Base-by-base conservation (phyloP, 805 yeast species). In the Saccharomyces eubayanus region DNA sequence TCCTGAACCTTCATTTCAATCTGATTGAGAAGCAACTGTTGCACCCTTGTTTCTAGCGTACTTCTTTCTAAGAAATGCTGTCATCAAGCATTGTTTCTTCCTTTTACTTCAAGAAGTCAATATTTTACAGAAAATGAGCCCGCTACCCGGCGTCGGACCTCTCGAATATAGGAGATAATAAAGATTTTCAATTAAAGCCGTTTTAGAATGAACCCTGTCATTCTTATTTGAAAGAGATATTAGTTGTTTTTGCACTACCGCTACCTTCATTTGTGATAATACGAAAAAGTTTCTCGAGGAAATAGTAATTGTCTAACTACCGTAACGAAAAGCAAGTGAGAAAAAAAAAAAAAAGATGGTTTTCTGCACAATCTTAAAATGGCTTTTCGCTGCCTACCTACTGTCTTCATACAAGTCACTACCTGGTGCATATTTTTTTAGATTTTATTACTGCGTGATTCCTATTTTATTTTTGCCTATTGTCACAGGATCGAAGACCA, bases 371-470 rank as follows among this genome's bases (percentile, higher is more conserved):
- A 29, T 55, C 3, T 46, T 59, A 21, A 65, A 65, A 48, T 57
- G 46, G 46, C 12, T 55, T 3, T 47, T 60, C 31, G 52, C 41
- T 5, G 21, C 55, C 3, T 65, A 63, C 55, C 49, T 66, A 24
- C 28, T 60, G 6, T 64, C 69, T 5, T 64, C 71, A 2, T 75
- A 78, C 70, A 89, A 89, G 64, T 73, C 84, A 5, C 60, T 87
- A 2, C 96, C 96, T 2, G 72, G 83, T 20, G 84, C 82, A 1
- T 89, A 84, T 65, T 76, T 77, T 54, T 48, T 81, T 28, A 75
- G 94, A 47, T 88, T 89, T 68, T 85, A 82, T 61, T 69, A 67
- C 58, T 65, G 72, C 31, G 72, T 80, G 12, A 40, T 77, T 20
- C 71, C 65, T 51, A 72, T 75, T 55, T 54, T 85, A 14, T 59